phyloP scores from a whole-genome alignment of 192 early-diverging fungal species.

The Umbelopsis sp. region DNA sequence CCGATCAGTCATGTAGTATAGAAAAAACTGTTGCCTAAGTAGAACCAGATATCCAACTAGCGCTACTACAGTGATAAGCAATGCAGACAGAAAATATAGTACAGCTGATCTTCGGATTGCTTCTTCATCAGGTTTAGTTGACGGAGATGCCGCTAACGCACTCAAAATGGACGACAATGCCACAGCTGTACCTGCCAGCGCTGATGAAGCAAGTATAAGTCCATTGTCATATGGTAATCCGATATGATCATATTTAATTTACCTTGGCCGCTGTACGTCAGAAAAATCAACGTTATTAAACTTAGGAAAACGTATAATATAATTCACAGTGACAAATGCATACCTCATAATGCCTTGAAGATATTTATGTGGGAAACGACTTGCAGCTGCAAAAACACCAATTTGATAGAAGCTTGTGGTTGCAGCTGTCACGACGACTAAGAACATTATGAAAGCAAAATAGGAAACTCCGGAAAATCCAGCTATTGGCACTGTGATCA shows the following conservation, averaged over 20 bases:
- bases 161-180: conserved; percentile 65
- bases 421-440: conserved; percentile 58
- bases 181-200: conserved; percentile 67
- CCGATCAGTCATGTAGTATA: conserved; percentile 35
- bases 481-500: conserved; percentile 48
- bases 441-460: conserved; percentile 61
- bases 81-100: conserved; percentile 52
- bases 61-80: conserved; percentile 40
- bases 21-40: conserved; percentile 43
- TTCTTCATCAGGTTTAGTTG: conserved; percentile 20
- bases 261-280: conserved; percentile 51
- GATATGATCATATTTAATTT: not conserved
- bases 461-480: conserved; percentile 51
- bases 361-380: conserved; percentile 67
- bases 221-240: too few relatives aligned
- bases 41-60: conserved; percentile 42
- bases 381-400: conserved; percentile 71
- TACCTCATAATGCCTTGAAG: conserved; percentile 76
- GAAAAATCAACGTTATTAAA: too few relatives aligned
- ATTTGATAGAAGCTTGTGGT: conserved; percentile 66
- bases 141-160: conserved; percentile 40
- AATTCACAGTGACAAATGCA: not conserved
- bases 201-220: conserved; percentile 25
- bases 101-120: conserved; percentile 40
- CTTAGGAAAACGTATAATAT: too few relatives aligned